Evolutionary conservation across 1,139 yeast genomes (phyloP).

Genomic region (Geotrichum klebahnii): DNA sequence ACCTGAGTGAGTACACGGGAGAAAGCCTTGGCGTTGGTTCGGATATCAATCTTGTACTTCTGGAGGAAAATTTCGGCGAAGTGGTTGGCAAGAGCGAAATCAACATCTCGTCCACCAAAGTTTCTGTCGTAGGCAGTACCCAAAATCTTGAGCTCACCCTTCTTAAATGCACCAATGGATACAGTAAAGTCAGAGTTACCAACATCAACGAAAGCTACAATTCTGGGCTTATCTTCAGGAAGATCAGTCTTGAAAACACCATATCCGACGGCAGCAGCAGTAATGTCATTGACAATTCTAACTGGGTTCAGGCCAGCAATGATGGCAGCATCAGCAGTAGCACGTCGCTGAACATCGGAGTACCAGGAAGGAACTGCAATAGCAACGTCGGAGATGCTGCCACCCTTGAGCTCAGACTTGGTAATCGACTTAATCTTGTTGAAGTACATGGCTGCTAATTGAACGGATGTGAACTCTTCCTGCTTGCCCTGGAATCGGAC

Average conservation of each 20-base stretch:
- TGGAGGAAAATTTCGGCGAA: constrained; percentile 86
- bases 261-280: constrained; percentile 98
- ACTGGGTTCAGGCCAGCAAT: constrained; percentile 98
- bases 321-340: constrained; percentile 89
- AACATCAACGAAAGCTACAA: constrained; percentile 89
- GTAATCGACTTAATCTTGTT: constrained; percentile 84
- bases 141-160: constrained; percentile 90
- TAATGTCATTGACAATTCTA: constrained; percentile 91
- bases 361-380: constrained; percentile 97
- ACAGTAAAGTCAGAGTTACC: constrained; percentile 96
- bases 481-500: constrained; percentile 81
- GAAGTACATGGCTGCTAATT: constrained; percentile 90
- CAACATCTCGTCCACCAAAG: constrained; percentile 98
- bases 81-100: constrained; percentile 87
- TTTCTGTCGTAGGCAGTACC: constrained; percentile 92
- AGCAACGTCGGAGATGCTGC: constrained; percentile 72
- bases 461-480: constrained; percentile 77
- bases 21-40: constrained; percentile 89
- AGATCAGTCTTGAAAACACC: constrained; percentile 97
- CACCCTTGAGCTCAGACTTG: constrained; percentile 72
- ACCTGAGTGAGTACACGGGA: constrained; percentile 87
- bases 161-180: constrained; percentile 84
- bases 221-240: constrained; percentile 87
- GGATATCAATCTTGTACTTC: constrained; percentile 90
- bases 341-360: constrained; percentile 94